These are phyloP conservation scores for Davidsoniella virescens DNA, from an alignment of 2,329 filamentous ascomycete genomes.

Conservation along the genomic window DNA sequence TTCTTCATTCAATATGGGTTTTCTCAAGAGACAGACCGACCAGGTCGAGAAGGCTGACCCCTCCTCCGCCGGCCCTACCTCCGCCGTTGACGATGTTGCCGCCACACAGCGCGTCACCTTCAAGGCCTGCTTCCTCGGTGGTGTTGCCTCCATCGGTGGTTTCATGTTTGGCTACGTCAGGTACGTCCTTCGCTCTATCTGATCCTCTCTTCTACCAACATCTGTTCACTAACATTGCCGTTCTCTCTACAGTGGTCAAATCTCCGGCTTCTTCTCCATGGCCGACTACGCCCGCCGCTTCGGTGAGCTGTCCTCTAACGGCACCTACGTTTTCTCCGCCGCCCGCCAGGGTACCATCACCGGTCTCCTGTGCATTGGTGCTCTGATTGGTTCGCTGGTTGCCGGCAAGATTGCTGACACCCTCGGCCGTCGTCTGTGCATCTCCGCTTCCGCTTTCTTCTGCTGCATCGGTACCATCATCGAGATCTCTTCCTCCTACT, in stretches of 20 bases:
- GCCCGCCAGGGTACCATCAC: constrained; percentile 47
- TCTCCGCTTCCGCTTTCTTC: constrained; percentile 45
- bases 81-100: neutral
- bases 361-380: constrained; percentile 44
- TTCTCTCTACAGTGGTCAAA: constrained; percentile 32
- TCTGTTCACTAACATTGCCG: constrained; percentile 6
- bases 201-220: neutral
- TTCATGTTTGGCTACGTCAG: constrained; percentile 43
- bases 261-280: constrained; percentile 47
- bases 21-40: constrained; percentile 13
- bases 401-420: constrained; percentile 45
- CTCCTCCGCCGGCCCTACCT: neutral
- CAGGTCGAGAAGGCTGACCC: constrained; percentile 11
- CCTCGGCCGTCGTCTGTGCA: constrained; percentile 44
- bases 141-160: constrained; percentile 37
- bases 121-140: constrained; percentile 31
- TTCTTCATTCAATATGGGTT: constrained; percentile 6
- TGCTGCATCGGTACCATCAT: constrained; percentile 48
- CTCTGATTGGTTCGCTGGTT: constrained; percentile 38
- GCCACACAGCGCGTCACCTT: constrained; percentile 23
- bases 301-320: constrained; percentile 24
- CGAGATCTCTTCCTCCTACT: constrained; percentile 37
- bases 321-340: constrained; percentile 34
- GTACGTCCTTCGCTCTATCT: constrained; percentile 20
- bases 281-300: constrained; percentile 38